A percentile compares a stretch with the other conserved stretches of the same genome.
Evolutionary conservation across 805 yeast species (phyloP).

Genomic region (Candida koratica): DNA sequence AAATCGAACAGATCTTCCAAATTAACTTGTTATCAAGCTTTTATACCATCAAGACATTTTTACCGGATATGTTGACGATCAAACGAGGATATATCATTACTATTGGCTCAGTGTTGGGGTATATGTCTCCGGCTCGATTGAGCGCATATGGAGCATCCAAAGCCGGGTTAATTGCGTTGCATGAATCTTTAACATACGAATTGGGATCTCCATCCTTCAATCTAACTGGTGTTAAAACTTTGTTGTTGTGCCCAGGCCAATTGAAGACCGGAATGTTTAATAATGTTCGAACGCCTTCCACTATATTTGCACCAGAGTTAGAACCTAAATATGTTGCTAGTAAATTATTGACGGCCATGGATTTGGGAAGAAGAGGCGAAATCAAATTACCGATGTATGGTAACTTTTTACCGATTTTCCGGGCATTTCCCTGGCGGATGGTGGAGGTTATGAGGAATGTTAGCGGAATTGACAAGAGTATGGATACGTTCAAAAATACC

Average conservation of each 20-base stretch:
- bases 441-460: constrained; percentile 49
- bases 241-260: constrained; percentile 87
- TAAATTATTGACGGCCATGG: constrained; percentile 51
- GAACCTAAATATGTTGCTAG: constrained; percentile 65
- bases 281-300: constrained; percentile 70
- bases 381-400: constrained; percentile 76
- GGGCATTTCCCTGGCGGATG: constrained; percentile 71
- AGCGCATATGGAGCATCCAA: constrained; percentile 89
- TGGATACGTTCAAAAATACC: constrained; percentile 24
- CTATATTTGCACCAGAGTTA: constrained; percentile 75
- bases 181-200: constrained; percentile 74
- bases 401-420: constrained; percentile 63
- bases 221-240: constrained; percentile 57
- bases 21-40: constrained; percentile 71
- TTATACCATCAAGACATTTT: constrained; percentile 61
- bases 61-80: constrained; percentile 64
- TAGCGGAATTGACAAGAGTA: constrained; percentile 65
- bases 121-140: constrained; percentile 76
- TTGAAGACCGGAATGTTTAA: constrained; percentile 70
- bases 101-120: constrained; percentile 80
- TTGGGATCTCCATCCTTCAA: constrained; percentile 49
- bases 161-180: constrained; percentile 79
- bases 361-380: constrained; percentile 61
- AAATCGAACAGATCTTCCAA: constrained; percentile 57
- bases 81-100: constrained; percentile 76